These are phyloP conservation scores for Acacia pycnantha DNA, from an alignment of 331 rosid genomes.

Conservation along the genomic window DNA sequence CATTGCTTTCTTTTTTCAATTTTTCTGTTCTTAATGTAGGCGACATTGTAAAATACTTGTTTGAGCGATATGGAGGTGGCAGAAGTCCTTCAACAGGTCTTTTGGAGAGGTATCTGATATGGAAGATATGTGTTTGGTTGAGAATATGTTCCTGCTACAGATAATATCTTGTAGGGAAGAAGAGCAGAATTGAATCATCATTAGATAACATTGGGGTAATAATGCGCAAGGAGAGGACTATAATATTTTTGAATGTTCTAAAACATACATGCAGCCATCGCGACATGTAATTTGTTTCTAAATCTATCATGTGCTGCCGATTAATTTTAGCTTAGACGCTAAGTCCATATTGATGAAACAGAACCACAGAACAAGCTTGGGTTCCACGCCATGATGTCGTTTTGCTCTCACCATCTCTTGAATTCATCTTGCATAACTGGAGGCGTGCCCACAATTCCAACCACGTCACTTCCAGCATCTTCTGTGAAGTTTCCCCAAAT, in stretches of 20 bases:
- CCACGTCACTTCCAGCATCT: too few species aligned
- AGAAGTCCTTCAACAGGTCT: slow-evolving; percentile 70
- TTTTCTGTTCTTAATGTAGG: too few species aligned
- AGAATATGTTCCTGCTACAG: neutral
- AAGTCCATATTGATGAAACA: too few species aligned
- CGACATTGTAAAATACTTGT: slow-evolving; percentile 84
- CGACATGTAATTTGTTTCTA: neutral
- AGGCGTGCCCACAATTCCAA: too few species aligned
- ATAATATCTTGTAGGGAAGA: slow-evolving; percentile 7
- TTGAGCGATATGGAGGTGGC: slow-evolving; percentile 72
- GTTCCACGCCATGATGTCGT: too few species aligned
- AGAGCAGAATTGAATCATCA: slow-evolving; percentile 7
- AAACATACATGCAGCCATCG: neutral
- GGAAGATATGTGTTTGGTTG: neutral
- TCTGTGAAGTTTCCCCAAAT: too few species aligned
- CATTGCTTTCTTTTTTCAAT: too few species aligned
- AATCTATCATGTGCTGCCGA: too few species aligned
- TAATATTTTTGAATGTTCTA: neutral
- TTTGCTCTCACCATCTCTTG: too few species aligned
- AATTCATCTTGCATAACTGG: too few species aligned
- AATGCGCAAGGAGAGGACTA: neutral
- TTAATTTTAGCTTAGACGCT: too few species aligned
- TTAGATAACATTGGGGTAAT: neutral
- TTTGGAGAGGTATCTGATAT: slow-evolving; percentile 67
- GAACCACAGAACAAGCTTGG: too few species aligned